phyloP scores from a whole-genome alignment of 2,329 filamentous ascomycete genomes.

The Calonectria pauciramosa region DNA sequence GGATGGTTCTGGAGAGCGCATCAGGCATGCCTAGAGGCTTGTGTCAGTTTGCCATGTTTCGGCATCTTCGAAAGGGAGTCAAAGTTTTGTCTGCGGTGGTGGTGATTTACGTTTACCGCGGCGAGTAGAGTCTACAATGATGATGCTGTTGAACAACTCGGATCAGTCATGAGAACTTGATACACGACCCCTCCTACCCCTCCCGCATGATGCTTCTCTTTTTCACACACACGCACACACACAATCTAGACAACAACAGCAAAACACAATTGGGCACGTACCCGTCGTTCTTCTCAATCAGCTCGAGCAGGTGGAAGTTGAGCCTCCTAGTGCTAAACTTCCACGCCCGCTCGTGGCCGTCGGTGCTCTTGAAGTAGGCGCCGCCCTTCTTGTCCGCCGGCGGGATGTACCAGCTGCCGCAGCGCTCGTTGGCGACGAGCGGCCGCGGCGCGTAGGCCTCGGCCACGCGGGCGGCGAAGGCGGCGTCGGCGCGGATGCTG shows the following conservation, averaged over 20 bases:
- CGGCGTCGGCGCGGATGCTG: constrained; percentile 83
- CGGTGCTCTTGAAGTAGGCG: constrained; percentile 98
- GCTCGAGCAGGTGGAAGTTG: constrained; percentile 83
- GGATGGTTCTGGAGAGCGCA: constrained; percentile 92
- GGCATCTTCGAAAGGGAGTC: not conserved
- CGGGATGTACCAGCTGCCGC: constrained; percentile 94
- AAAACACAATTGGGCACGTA: constrained; percentile 53
- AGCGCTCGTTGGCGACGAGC: constrained; percentile 92
- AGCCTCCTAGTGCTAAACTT: constrained; percentile 86
- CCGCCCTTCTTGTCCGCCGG: constrained; percentile 76
- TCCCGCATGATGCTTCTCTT: not conserved
- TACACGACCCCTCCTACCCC: not conserved
- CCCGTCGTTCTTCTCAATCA: constrained; percentile 78
- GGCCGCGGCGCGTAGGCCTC: constrained; percentile 69
- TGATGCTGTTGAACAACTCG: constrained; percentile 68
- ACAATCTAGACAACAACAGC: not conserved
- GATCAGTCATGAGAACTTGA: constrained; percentile 4
- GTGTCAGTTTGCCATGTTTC: constrained; percentile 1
- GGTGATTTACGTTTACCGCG: constrained; percentile 79
- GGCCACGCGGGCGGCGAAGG: constrained; percentile 77
- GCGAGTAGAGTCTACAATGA: constrained; percentile 94
- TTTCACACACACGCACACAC: no score
- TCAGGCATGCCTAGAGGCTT: constrained; percentile 82
- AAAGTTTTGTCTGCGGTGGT: not conserved
- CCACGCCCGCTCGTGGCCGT: constrained; percentile 94